phyloP scores from a whole-genome alignment of 2,329 filamentous ascomycete species.

The Canariomyces notabilis region DNA sequence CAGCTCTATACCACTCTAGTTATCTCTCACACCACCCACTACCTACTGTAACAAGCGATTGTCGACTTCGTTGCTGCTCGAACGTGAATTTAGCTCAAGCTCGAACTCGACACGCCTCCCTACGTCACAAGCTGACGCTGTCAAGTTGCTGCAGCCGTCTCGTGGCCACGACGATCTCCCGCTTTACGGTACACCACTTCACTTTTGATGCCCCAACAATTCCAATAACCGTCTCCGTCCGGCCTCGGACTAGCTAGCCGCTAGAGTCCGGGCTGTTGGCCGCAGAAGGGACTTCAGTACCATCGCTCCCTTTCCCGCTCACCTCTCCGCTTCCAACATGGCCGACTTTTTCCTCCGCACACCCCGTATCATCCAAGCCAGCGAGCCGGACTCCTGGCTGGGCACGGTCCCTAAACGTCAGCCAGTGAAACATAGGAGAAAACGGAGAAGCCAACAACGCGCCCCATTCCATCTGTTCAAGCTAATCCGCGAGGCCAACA shows the following conservation, averaged over 20 bases:
- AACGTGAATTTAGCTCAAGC: background rate
- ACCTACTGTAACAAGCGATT: no score
- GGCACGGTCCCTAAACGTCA: background rate
- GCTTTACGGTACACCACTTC: no score
- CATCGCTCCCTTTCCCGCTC: background rate
- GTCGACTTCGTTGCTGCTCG: no score
- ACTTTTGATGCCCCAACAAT: no score
- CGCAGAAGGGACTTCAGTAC: background rate
- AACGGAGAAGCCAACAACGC: conserved; percentile 3
- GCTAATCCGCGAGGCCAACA: conserved; percentile 33
- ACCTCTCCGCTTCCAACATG: conserved; percentile 11
- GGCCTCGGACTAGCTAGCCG: background rate
- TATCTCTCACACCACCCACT: no score
- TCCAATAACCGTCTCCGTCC: background rate
- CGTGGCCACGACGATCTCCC: no score
- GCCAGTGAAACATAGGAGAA: conserved; percentile 8
- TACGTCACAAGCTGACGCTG: background rate
- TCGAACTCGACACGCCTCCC: background rate
- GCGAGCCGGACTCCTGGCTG: background rate
- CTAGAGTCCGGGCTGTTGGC: background rate
- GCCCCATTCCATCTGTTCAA: conserved; percentile 18
- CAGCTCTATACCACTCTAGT: no score
- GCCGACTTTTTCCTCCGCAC: conserved; percentile 20
- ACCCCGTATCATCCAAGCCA: conserved; percentile 11
- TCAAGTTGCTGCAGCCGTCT: background rate